Percentiles rank a stretch among this genome's conserved stretches.
Conservation (phyloP, 2,329 filamentous ascomycete species). For the Cylindrodendrum hubeiense region DNA sequence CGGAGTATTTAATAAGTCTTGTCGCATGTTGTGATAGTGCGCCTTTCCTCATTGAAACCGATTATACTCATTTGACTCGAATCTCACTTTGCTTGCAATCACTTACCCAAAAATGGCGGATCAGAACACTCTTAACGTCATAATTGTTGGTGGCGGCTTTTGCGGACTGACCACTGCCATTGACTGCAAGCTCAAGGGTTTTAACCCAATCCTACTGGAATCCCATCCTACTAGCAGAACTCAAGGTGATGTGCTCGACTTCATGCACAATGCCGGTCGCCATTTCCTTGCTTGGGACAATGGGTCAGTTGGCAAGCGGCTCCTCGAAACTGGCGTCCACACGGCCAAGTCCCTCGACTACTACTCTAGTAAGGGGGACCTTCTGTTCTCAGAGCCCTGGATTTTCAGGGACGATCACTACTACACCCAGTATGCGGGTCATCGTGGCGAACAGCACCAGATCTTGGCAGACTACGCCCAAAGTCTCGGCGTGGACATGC, state of each 20-base stretch:
- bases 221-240: constrained; percentile 14
- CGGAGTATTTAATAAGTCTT: too few species aligned
- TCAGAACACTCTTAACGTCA: too few species aligned
- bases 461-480: constrained; percentile 32
- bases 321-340: not conserved
- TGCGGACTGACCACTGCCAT: constrained; percentile 33
- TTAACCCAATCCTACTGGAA: constrained; percentile 30
- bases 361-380: not conserved
- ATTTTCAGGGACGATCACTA: not conserved
- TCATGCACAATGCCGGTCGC: not conserved
- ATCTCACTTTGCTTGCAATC: too few species aligned
- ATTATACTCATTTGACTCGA: too few species aligned
- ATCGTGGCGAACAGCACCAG: constrained; percentile 30
- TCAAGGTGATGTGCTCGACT: not conserved
- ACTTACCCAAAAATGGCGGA: too few species aligned
- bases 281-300: constrained; percentile 5
- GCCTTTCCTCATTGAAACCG: too few species aligned
- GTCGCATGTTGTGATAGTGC: too few species aligned
- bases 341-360: not conserved
- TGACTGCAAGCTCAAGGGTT: constrained; percentile 29
- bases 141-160: constrained; percentile 36
- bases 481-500: constrained; percentile 22
- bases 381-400: constrained; percentile 21
- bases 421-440: constrained; percentile 5
- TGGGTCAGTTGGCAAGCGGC: not conserved